Evolutionary conservation across 208 protist species (phyloP), one percentile per base, ranked within the genome.

Genomic region (Trypanosoma boissoni): DNA sequence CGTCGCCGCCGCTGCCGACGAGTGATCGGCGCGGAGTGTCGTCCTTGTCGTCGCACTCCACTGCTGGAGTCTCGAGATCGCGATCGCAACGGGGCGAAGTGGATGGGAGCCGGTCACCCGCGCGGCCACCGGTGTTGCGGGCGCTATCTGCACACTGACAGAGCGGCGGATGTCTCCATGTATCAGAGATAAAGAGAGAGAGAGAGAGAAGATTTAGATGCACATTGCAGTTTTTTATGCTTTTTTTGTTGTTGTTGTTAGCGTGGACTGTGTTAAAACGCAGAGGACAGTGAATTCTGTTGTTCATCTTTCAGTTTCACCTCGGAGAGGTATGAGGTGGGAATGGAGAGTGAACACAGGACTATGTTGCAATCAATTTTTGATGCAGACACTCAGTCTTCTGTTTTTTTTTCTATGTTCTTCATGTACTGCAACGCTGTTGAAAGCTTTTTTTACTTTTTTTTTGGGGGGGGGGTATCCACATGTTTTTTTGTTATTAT

Each of bases 41-140:
- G n/a, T n/a, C n/a, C n/a, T n/a, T 41, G 6, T 62, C 45, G 7
- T 44, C 44, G 28, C 16, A 50, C 2, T 68, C 77, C 2, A 52
- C 68, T 21, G 60, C 58, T 51, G 78, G 80, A 5, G 55, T 86
- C 16, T 83, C 80, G 4, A 48, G 53, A 0, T 69, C 52, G 29
- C 46, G 51, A 28, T 34, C 49, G 0, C 52, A 36, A 6, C 54
- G 64, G 7, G 72, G 76, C 0, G 68, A 64, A 6, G 64, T 90
- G 12, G 78, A 90, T 45, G 83, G 83, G 9, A 84, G 68, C 54
- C 45, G 56, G 10, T 79, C 76, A 0, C 78, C 83, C 5, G 65
- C 76, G 8, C 58, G 78, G 26, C 83, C 75, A 7, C 82, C 82
- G 1, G 64, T 69, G 20, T 55, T 88, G 31, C 68, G 76, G 7